Conservation (phyloP, 148 eudicot genomes). For the Vaccinium vitisidaea region DNA sequence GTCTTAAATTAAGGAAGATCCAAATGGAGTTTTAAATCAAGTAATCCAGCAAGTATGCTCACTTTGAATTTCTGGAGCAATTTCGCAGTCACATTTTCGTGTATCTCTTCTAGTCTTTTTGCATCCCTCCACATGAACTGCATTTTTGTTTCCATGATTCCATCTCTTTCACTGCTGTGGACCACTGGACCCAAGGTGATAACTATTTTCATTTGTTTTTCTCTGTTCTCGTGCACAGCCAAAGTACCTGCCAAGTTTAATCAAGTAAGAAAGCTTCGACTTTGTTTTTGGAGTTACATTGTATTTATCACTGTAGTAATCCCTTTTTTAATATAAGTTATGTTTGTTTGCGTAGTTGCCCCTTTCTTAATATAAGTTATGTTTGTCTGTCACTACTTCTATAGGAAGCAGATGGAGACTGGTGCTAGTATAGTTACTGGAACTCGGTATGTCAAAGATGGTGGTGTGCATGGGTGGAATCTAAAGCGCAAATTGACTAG, state of each 20-base stretch:
- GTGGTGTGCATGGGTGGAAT: constrained; percentile 85
- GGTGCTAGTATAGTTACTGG: constrained; percentile 96
- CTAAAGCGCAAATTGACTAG: constrained; percentile 91
- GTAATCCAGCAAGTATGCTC: background rate
- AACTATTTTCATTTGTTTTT: background rate
- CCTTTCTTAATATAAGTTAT: background rate
- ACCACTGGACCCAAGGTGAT: background rate
- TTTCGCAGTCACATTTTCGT: background rate
- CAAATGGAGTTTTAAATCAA: background rate
- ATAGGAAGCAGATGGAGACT: constrained; percentile 87
- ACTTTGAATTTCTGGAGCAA: background rate
- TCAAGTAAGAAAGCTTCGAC: constrained; percentile 57
- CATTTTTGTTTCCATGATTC: background rate
- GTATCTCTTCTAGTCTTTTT: background rate
- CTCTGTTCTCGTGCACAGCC: constrained; percentile 56
- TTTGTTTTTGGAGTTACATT: background rate
- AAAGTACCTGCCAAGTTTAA: constrained; percentile 88
- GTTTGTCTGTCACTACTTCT: constrained; percentile 12
- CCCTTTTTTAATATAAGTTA: background rate
- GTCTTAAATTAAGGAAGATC: background rate
- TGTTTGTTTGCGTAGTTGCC: background rate
- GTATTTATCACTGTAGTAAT: background rate
- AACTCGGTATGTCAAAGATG: constrained; percentile 87
- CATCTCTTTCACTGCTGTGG: constrained; percentile 7
- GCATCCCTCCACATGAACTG: background rate